Conservation (phyloP, 768 basidiomycete species). For the Gautieria morchelliformis region DNA sequence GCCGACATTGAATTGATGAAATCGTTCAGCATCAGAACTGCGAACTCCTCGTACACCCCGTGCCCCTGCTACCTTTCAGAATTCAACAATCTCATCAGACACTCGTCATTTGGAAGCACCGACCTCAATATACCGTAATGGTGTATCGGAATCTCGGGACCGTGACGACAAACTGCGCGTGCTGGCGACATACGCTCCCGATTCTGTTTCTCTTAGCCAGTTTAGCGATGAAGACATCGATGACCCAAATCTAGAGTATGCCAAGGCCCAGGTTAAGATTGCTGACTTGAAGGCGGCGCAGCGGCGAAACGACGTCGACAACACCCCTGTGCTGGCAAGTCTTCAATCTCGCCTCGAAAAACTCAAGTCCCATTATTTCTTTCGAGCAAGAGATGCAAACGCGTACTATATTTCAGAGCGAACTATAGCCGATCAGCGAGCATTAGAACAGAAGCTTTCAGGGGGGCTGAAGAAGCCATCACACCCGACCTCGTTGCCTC, state of each 20-base stretch:
- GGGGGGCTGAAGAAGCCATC: neutral
- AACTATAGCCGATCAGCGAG: slow-evolving; percentile 33
- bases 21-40: neutral
- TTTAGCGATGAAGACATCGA: slow-evolving; percentile 24
- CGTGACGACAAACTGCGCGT: neutral
- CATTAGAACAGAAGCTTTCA: slow-evolving; percentile 13
- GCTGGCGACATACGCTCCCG: neutral
- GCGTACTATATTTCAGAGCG: slow-evolving; percentile 44
- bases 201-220: neutral
- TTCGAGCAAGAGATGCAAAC: slow-evolving; percentile 59
- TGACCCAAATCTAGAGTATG: slow-evolving; percentile 56
- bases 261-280: slow-evolving; percentile 49
- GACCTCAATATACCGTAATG: neutral
- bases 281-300: slow-evolving; percentile 33
- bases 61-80: slow-evolving; percentile 6
- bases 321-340: slow-evolving; percentile 17
- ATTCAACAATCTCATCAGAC: slow-evolving; percentile 1
- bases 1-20: neutral
- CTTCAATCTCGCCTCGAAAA: slow-evolving; percentile 37
- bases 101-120: neutral
- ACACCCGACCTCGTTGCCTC: neutral
- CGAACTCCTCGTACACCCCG: slow-evolving; percentile 6
- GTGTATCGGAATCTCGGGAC: neutral
- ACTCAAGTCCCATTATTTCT: slow-evolving; percentile 55
- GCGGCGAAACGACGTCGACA: slow-evolving; percentile 15